These are phyloP conservation scores for Ustilago shanxiensis DNA, from an alignment of 1,284 basidiomycete genomes.

Conservation along the genomic window DNA sequence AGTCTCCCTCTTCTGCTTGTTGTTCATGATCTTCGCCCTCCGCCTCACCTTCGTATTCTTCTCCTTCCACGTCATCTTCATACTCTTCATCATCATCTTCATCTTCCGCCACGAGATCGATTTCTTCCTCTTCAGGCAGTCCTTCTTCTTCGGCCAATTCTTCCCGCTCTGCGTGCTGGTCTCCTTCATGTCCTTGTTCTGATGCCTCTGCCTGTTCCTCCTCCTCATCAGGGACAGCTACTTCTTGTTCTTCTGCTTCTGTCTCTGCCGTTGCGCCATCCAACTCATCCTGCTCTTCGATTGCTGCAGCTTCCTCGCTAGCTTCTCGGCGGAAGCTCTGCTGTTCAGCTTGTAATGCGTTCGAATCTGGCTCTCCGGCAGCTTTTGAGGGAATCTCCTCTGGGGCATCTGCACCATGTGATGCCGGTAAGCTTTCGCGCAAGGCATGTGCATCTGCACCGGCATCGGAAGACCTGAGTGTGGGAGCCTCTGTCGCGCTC, in stretches of 20 bases:
- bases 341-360: background rate
- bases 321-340: background rate
- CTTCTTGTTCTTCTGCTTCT: slow-evolving; percentile 3
- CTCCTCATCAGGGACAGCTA: background rate
- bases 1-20: slow-evolving; percentile 6
- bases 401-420: background rate
- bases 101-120: background rate
- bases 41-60: slow-evolving; percentile 6
- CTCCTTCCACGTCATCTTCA: slow-evolving; percentile 10
- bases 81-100: slow-evolving; percentile 14
- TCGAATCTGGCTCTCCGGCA: background rate
- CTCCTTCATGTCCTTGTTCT: slow-evolving; percentile 18
- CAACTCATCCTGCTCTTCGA: background rate
- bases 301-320: background rate
- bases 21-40: slow-evolving; percentile 17
- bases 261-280: background rate
- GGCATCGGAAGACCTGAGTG: background rate
- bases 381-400: background rate
- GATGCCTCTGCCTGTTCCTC: slow-evolving; percentile 7
- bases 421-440: background rate
- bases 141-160: slow-evolving; percentile 2
- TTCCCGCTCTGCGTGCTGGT: slow-evolving; percentile 9
- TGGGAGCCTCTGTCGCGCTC: background rate
- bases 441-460: background rate
- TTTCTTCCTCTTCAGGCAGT: slow-evolving; percentile 22